Conservation (phyloP, 179 eudicot genomes). For the Beta macrorhiza region DNA sequence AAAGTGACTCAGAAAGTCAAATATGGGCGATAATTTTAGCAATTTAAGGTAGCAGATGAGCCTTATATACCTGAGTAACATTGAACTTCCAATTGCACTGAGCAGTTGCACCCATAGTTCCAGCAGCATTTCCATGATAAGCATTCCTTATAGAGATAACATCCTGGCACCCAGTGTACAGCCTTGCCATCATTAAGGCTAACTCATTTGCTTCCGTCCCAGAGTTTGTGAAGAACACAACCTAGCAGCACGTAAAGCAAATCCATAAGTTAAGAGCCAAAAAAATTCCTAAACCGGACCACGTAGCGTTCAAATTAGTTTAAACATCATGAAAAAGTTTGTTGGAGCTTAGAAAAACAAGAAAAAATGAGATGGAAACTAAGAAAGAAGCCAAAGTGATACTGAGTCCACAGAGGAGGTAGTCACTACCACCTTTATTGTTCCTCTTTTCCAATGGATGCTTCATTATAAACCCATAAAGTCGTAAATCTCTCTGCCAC, state of each 20-base stretch:
- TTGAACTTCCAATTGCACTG: slow-evolving; percentile 82
- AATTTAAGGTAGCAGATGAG: background rate
- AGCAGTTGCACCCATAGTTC: slow-evolving; percentile 97
- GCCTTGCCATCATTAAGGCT: slow-evolving; percentile 86
- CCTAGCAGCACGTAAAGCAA: slow-evolving; percentile 45
- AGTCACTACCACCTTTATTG: background rate
- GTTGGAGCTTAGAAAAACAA: background rate
- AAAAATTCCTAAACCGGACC: background rate
- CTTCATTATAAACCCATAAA: background rate
- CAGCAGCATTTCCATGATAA: slow-evolving; percentile 95
- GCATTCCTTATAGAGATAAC: slow-evolving; percentile 82
- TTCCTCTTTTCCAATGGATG: background rate
- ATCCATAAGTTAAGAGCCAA: background rate
- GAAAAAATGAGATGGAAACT: background rate
- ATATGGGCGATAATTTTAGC: background rate
- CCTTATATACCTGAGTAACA: slow-evolving; percentile 72
- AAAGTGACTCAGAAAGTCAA: background rate
- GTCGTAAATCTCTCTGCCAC: background rate
- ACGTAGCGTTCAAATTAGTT: background rate
- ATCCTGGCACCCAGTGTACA: slow-evolving; percentile 91
- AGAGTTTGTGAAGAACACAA: slow-evolving; percentile 92
- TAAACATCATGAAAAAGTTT: background rate
- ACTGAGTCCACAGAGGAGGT: background rate
- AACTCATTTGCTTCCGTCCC: slow-evolving; percentile 99
- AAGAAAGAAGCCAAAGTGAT: background rate